Conservation (phyloP, 1,139 yeast genomes). For the Hyphopichia khmerensis region DNA sequence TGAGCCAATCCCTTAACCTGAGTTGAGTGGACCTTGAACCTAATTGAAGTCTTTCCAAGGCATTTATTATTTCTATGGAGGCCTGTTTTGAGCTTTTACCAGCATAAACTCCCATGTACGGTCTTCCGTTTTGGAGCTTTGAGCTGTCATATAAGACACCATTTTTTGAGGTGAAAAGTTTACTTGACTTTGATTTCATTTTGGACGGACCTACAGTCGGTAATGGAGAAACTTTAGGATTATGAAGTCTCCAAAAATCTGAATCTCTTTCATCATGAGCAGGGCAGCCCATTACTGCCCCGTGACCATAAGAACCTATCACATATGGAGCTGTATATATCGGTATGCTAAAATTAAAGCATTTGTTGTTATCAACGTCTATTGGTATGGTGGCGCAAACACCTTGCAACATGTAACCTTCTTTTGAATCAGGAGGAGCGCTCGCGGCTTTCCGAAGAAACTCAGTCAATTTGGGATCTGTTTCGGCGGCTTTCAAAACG, state of each 20-base stretch:
- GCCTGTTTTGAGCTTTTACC: constrained; percentile 58
- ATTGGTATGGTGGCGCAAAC: constrained; percentile 64
- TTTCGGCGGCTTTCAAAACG: constrained; percentile 33
- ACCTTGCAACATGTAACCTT: constrained; percentile 54
- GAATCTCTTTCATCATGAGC: constrained; percentile 86
- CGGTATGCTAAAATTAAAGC: constrained; percentile 46
- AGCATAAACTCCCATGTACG: constrained; percentile 45
- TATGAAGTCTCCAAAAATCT: constrained; percentile 72
- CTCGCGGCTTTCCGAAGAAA: constrained; percentile 45
- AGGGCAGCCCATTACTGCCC: constrained; percentile 98
- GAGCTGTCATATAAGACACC: constrained; percentile 51
- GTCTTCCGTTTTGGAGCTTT: constrained; percentile 23
- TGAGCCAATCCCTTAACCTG: constrained; percentile 86
- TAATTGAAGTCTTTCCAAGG: constrained; percentile 31
- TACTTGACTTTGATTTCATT: background rate
- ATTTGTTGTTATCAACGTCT: constrained; percentile 21
- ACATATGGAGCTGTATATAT: constrained; percentile 92
- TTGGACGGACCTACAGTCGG: constrained; percentile 44
- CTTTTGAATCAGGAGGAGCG: constrained; percentile 53
- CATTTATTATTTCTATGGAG: constrained; percentile 41
- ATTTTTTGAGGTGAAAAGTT: constrained; percentile 40
- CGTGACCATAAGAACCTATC: constrained; percentile 75
- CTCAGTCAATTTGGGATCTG: constrained; percentile 36
- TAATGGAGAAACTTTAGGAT: constrained; percentile 42
- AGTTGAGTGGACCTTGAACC: constrained; percentile 58